These are phyloP conservation scores for Podaxis carcinomalis DNA, from an alignment of 768 basidiomycete genomes.

Conservation along the genomic window DNA sequence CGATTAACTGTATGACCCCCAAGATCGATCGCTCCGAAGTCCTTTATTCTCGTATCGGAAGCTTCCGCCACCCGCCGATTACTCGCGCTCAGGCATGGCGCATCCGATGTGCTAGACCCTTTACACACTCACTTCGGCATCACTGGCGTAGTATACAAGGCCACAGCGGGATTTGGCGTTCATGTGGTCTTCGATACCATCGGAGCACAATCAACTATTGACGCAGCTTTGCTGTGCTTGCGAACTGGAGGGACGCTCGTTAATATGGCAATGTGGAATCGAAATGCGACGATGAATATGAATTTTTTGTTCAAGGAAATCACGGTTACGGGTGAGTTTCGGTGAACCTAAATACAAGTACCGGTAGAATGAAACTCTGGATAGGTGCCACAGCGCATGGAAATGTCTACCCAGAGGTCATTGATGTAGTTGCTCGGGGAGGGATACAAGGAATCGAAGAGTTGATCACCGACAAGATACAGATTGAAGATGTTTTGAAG, in stretches of 20 bases:
- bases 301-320: slow-evolving; percentile 35
- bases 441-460: slow-evolving; percentile 34
- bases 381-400: slow-evolving; percentile 33
- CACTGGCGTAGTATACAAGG: slow-evolving; percentile 18
- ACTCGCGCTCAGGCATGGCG: slow-evolving; percentile 33
- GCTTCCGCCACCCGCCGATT: slow-evolving; percentile 32
- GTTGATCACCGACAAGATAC: slow-evolving; percentile 38
- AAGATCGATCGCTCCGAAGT: slow-evolving; percentile 26
- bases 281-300: slow-evolving; percentile 28
- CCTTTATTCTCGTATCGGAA: slow-evolving; percentile 35
- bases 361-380: background rate
- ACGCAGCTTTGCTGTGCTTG: slow-evolving; percentile 30
- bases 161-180: slow-evolving; percentile 31
- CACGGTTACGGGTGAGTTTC: slow-evolving; percentile 27
- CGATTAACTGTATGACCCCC: background rate
- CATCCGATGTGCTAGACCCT: slow-evolving; percentile 34
- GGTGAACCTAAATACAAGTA: background rate
- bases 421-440: slow-evolving; percentile 34
- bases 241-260: slow-evolving; percentile 34
- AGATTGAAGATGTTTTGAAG: slow-evolving; percentile 38
- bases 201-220: slow-evolving; percentile 33
- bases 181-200: slow-evolving; percentile 46
- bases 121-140: slow-evolving; percentile 20
- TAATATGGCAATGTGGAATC: slow-evolving; percentile 44
- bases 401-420: slow-evolving; percentile 32